Evolutionary conservation across 192 early-diverging fungal species (phyloP).

Genomic region (Irineochytrium annulatum): DNA sequence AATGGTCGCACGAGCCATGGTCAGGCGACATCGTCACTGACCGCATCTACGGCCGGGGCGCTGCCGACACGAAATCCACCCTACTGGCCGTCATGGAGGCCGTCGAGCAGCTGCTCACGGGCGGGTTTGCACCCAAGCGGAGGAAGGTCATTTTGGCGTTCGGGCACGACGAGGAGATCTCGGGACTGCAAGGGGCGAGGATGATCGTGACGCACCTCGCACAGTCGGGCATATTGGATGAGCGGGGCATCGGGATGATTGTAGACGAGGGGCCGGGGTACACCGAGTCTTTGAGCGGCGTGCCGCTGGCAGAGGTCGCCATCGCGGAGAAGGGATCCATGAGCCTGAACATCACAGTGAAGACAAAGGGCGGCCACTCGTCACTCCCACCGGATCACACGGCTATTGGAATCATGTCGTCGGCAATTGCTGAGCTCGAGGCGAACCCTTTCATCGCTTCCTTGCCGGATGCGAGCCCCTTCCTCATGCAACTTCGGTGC

Average conservation of each 20-base stretch:
- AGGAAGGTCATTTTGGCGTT: constrained; percentile 32
- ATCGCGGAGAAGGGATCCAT: constrained; percentile 38
- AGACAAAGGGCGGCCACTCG: constrained; percentile 35
- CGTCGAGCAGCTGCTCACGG: constrained; percentile 25
- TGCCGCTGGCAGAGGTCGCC: constrained; percentile 20
- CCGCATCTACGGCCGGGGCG: constrained; percentile 22
- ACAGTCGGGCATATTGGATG: constrained; percentile 2
- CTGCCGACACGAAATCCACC: constrained; percentile 21
- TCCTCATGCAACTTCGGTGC: constrained; percentile 23
- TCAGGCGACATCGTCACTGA: constrained; percentile 1
- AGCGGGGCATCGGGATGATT: constrained; percentile 30
- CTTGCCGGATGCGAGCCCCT: constrained; percentile 22
- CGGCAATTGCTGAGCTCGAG: constrained; percentile 23
- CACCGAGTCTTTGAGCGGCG: neutral
- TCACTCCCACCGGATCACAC: constrained; percentile 41
- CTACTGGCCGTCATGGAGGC: constrained; percentile 18
- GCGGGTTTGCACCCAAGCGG: constrained; percentile 18
- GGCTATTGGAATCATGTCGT: constrained; percentile 27
- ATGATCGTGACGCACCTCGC: constrained; percentile 9
- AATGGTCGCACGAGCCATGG: constrained; percentile 14
- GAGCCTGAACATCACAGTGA: constrained; percentile 23
- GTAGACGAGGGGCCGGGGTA: constrained; percentile 38
- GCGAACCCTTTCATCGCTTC: constrained; percentile 8
- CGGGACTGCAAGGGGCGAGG: constrained; percentile 20
- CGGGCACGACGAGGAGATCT: constrained; percentile 43